A percentile compares a stretch with the other conserved stretches of the same genome.
Evolutionary conservation across 2,329 filamentous ascomycete species (phyloP).

Genomic region (Fusarium verrucosum): DNA sequence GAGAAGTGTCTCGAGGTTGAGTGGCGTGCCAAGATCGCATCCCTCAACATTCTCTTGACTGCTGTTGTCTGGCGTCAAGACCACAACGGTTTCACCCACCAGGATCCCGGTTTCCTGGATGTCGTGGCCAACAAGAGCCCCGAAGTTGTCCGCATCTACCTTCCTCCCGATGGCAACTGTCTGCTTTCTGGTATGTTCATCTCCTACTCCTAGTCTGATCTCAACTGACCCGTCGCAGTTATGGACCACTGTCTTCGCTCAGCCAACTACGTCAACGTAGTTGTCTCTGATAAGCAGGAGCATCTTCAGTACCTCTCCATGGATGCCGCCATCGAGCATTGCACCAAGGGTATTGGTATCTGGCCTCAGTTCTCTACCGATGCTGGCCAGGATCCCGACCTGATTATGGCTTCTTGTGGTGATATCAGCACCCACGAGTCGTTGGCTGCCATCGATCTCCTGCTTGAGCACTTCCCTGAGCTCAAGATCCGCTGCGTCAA

Average conservation of each 20-base stretch:
- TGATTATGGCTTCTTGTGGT: conserved; percentile 80
- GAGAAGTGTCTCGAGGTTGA: conserved; percentile 83
- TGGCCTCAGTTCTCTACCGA: conserved; percentile 82
- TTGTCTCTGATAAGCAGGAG: conserved; percentile 82
- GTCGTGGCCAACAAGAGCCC: conserved; percentile 83
- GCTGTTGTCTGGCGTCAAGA: conserved; percentile 84
- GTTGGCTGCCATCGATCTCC: conserved; percentile 76
- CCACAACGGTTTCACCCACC: conserved; percentile 85
- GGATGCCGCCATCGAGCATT: conserved; percentile 77
- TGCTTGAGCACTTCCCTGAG: conserved; percentile 75
- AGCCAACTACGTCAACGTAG: conserved; percentile 81
- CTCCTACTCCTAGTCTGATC: neutral
- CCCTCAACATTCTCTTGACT: conserved; percentile 81
- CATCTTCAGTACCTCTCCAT: conserved; percentile 80
- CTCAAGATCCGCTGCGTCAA: conserved; percentile 84
- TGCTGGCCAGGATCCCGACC: conserved; percentile 71
- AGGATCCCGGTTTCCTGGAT: conserved; percentile 82
- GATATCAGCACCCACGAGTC: conserved; percentile 79
- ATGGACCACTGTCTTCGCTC: conserved; percentile 80
- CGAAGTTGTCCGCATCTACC: conserved; percentile 81
- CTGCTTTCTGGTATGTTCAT: conserved; percentile 65
- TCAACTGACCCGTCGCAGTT: conserved; percentile 50
- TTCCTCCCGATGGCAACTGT: conserved; percentile 82
- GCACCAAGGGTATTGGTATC: conserved; percentile 80
- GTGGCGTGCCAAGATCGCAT: conserved; percentile 77